phyloP scores from a whole-genome alignment of 148 eudicot species.

The Chenopodium quinoa region DNA sequence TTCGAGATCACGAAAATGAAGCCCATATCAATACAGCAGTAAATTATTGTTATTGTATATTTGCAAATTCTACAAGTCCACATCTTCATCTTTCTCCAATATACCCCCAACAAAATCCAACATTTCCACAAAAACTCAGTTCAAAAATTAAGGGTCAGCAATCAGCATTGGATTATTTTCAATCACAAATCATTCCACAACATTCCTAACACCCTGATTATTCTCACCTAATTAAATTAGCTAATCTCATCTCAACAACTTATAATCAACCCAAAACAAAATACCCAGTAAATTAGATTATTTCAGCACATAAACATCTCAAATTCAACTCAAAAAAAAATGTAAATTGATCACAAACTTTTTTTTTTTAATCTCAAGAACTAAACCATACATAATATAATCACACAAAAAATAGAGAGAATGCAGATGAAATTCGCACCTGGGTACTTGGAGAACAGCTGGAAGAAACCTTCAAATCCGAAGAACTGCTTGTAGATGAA shows the following conservation, averaged over 20 bases:
- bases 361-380: background rate
- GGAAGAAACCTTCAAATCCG: slow-evolving; percentile 6
- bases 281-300: background rate
- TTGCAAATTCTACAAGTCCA: background rate
- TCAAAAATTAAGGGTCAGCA: background rate
- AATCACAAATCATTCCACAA: background rate
- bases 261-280: background rate
- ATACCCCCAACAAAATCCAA: background rate
- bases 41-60: too few relatives aligned
- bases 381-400: background rate
- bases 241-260: background rate
- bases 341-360: background rate
- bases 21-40: background rate
- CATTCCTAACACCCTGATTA: background rate
- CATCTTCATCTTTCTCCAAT: background rate
- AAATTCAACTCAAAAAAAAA: background rate
- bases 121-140: background rate
- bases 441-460: slow-evolving; percentile 17
- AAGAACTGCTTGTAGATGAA: slow-evolving; percentile 15
- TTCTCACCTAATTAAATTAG: background rate
- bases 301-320: background rate
- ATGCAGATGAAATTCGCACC: slow-evolving; percentile 20
- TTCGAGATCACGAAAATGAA: background rate
- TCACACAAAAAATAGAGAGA: background rate
- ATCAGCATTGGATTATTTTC: background rate